Evolutionary conservation across 2,329 filamentous ascomycete genomes (phyloP), one percentile per base, ranked within the genome.

Genomic region (Sarocladiaceae sp.): DNA sequence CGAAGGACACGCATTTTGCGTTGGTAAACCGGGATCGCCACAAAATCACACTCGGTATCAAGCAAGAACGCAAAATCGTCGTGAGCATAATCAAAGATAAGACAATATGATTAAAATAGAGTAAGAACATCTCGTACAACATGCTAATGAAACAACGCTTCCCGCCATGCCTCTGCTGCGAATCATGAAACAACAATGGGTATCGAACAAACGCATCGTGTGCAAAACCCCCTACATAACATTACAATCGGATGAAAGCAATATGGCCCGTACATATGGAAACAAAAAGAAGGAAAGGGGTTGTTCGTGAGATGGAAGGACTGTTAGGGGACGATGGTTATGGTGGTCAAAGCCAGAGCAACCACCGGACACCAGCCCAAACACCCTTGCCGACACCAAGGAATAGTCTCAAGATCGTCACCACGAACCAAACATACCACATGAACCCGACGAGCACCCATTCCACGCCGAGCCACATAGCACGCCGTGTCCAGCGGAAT

Each of bases 371-470:
- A 10, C 80, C 77, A 11, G 74, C 71, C 48, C 83, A 72, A 0
- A 82, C 62, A 2, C 83, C 84, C 42, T 79, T 79, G 40, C 86
- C 78, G 1, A 87, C 59, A 11, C 84, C 83, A 54, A 84, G 72
- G 31, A 88, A 70, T 13, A 88, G 67, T 54, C 89, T 81, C 50
- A 87, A 74, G 22, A 93, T 75, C 66, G 91, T 88, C 22, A 97
- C 92, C 29, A 96, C 75, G 54, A 95, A 82, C 91, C 93, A 97
- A 15, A 95, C 85, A 69, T 87, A 90, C 91, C 94, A 97, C 84
- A 97, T 90, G 59, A 95, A 81, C 3, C 88, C 88, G 35, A 97
- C 83, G 17, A 97, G 78, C 48, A 83, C 73, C 90, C 91, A 97
- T 73, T 97, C 93, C 15, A 97, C 81, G 18, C 86, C 70, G 52